Base-by-base conservation (phyloP, 345 rosid species). In the Cardamine resedifolia region DNA sequence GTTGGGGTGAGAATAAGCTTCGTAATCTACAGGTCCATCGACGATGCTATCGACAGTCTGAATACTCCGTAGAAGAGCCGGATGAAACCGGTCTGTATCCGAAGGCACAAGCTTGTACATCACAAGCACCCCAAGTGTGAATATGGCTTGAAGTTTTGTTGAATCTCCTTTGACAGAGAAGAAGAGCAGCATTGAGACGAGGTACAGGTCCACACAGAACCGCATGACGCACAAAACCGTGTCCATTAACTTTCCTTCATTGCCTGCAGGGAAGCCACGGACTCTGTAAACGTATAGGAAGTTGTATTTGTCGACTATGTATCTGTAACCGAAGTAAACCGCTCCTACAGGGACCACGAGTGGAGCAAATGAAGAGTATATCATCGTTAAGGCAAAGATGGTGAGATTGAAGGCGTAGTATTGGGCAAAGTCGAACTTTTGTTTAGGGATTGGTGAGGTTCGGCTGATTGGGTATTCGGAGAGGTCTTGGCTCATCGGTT, bases 231-330 rank as follows among this genome's bases (percentile, higher is more conserved):
- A 67, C 79, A 95, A 48, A 24, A 95, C 99, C 0, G 91, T 87
- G 74, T 95, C 99, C 99, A 91, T 91, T 77, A 95, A 79, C 85
- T 88, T 95, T 73, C 99, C 99, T 50, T 95, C 99, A 41, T 95
- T 95, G 39, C 97, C 96, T 21, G 97, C 96, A 68, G 99, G 96
- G 75, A 95, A 95, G 14, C 97, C 99, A 4, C 87, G 81, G 18
- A 91, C 99, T 86, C 99, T 85, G 78, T 91, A 95, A 14, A 91
- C 89, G 58, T 87, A 95, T 18, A 95, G 82, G 81, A 95, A 95
- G 83, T 95, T 95, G 85, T 95, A 95, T 78, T 95, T 91, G 80
- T 95, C 97, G 0, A 95, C 99, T 70, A 91, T 83, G 71, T 91
- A 95, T 81, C 97, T 84, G 74, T 95, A 95, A 72, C 99, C 99